These are phyloP conservation scores for Exserohilum turcica DNA, from an alignment of 2,329 filamentous ascomycete species.

Conservation along the genomic window DNA sequence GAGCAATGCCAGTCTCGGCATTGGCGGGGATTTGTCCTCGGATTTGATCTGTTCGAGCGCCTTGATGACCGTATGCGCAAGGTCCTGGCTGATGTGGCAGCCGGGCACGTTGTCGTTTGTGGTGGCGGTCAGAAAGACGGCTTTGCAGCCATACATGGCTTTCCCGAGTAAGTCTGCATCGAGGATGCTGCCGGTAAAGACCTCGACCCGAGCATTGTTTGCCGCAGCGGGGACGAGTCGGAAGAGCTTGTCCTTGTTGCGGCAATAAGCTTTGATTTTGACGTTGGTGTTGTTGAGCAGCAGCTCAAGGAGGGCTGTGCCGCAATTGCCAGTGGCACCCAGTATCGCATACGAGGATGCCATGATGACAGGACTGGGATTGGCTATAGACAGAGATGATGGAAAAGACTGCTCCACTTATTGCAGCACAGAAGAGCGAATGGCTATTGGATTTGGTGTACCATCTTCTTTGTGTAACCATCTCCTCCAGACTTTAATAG, in stretches of 20 bases:
- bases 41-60: conserved; percentile 35
- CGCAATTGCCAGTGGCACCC: conserved; percentile 21
- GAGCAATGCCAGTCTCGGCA: conserved; percentile 48
- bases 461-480: too few species aligned
- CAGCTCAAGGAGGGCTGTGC: conserved; percentile 15
- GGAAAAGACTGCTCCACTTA: background rate
- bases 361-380: background rate
- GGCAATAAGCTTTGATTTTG: conserved; percentile 20
- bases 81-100: conserved; percentile 40
- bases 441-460: background rate
- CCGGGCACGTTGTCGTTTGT: conserved; percentile 55
- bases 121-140: conserved; percentile 49
- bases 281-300: conserved; percentile 4
- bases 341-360: conserved; percentile 12
- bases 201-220: conserved; percentile 27
- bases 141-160: conserved; percentile 46
- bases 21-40: background rate
- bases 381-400: background rate
- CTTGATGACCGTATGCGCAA: conserved; percentile 37
- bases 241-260: conserved; percentile 18
- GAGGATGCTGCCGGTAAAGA: conserved; percentile 52
- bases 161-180: conserved; percentile 47
- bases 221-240: conserved; percentile 1
- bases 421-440: background rate
- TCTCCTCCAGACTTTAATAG: background rate